Conservation (phyloP, 176 grass and related monocot species). For the Urochloa ruziziensis region DNA sequence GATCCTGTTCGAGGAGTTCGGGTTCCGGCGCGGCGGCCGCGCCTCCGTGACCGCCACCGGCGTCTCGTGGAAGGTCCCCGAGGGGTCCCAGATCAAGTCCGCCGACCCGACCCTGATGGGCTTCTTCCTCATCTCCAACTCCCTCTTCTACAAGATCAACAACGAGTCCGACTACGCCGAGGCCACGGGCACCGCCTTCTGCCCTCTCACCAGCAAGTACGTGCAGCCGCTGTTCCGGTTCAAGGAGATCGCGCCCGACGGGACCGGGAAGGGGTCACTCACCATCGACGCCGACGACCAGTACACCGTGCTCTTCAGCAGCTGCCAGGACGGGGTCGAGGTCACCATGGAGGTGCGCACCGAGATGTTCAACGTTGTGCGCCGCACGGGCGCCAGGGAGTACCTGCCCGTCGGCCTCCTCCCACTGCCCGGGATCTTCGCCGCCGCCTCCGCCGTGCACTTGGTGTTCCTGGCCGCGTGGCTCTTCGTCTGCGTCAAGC, state of each 20-base stretch:
- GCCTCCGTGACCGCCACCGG: slow-evolving; percentile 33
- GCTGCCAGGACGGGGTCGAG: slow-evolving; percentile 58
- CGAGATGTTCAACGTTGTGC: slow-evolving; percentile 76
- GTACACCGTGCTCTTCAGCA: slow-evolving; percentile 69
- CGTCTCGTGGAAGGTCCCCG: slow-evolving; percentile 43
- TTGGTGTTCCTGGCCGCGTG: slow-evolving; percentile 39
- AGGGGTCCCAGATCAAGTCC: neutral
- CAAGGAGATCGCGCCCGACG: slow-evolving; percentile 38
- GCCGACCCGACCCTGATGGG: slow-evolving; percentile 44
- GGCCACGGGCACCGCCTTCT: slow-evolving; percentile 44
- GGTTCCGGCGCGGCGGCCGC: slow-evolving; percentile 38
- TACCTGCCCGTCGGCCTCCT: slow-evolving; percentile 54
- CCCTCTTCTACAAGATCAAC: slow-evolving; percentile 43
- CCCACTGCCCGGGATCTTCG: slow-evolving; percentile 54
- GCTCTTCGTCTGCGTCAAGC: slow-evolving; percentile 20
- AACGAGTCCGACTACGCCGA: slow-evolving; percentile 65
- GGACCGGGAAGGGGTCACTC: slow-evolving; percentile 9
- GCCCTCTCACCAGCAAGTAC: slow-evolving; percentile 58
- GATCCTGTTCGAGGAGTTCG: slow-evolving; percentile 83
- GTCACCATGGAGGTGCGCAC: slow-evolving; percentile 61
- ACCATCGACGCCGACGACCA: slow-evolving; percentile 39
- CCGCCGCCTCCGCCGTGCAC: slow-evolving; percentile 33
- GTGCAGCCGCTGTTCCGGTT: slow-evolving; percentile 37
- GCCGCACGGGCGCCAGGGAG: neutral
- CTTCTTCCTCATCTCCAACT: slow-evolving; percentile 65